Base-by-base conservation (phyloP, 495 filamentous ascomycete genomes). In the Cetradonia linearis region DNA sequence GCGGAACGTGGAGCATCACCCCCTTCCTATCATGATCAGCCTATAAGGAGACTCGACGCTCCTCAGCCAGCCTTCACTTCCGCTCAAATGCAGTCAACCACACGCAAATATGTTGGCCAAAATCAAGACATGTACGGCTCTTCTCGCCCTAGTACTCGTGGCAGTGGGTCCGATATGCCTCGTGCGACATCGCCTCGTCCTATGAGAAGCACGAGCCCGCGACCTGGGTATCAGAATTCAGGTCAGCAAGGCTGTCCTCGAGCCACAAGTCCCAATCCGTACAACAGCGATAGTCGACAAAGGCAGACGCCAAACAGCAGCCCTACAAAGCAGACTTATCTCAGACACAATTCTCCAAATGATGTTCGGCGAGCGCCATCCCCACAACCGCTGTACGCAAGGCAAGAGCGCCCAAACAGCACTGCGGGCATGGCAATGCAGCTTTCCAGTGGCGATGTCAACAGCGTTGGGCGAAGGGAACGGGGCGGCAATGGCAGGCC, bases 41-140 rank as follows among this genome's bases (percentile, higher is more conserved):
- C 84, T 53, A 76, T 87, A 67, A 92, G 80, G 66, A 81, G 90
- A 47, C 82, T 99, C 14, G 94, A 86, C 60, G 87, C 91, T 18
- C 94, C 94, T 1, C 83, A 93, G 57, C 93, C 92, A 0, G 94
- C 94, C 13, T 89, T 91, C 62, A 97, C 94, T 0, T 86, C 87
- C 9, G 84, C 85, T 57, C 86, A 91, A 49, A 99, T 99, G 94
- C 86, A 96, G 65, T 86, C 93, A 67, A 87, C 92, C 14, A 91
- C 89, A 1, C 83, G 91, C 58, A 87, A 87, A 67, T 96, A 93
- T 68, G 82, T 87, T 48, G 83, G 85, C 56, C 87, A 96, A 71
- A 87, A 86, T 9, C 83, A 88, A 56, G 86, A 80, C 65, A 85
- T 96, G 81, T 89, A 95, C 66, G 78, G 80, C 60, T 67, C 68